A percentile compares a stretch with the other conserved stretches of the same genome.
Evolutionary conservation across 495 filamentous ascomycete species (phyloP).

Genomic region (Trichocladium antarcticum): DNA sequence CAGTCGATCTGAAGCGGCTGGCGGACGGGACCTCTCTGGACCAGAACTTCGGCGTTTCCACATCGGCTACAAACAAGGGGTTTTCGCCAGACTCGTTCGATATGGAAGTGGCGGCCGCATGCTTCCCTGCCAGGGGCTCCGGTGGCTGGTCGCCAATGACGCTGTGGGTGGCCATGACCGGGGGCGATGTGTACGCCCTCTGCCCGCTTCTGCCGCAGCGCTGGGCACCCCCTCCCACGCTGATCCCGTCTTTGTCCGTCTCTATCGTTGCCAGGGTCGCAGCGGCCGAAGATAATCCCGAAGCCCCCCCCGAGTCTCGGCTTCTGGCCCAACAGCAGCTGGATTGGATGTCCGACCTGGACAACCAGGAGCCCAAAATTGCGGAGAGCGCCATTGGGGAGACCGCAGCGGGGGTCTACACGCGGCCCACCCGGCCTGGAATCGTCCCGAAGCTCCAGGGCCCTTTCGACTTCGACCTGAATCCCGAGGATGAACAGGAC

Average conservation of each 20-base stretch:
- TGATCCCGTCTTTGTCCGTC: constrained; percentile 66
- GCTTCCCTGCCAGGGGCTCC: constrained; percentile 65
- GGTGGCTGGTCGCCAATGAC: constrained; percentile 86
- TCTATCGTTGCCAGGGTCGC: constrained; percentile 57
- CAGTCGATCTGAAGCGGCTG: constrained; percentile 72
- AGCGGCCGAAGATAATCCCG: constrained; percentile 46
- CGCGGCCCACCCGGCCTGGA: constrained; percentile 58
- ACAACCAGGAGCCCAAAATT: constrained; percentile 58
- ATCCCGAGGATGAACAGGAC: constrained; percentile 53
- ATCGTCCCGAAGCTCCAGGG: constrained; percentile 72
- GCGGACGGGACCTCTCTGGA: constrained; percentile 65
- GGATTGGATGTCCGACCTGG: constrained; percentile 73
- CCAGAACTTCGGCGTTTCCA: constrained; percentile 62
- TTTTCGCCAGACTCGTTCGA: constrained; percentile 78
- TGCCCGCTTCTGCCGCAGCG: constrained; percentile 74
- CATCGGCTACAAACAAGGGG: constrained; percentile 57
- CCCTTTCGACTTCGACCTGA: constrained; percentile 62
- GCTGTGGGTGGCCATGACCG: constrained; percentile 79
- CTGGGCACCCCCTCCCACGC: constrained; percentile 65
- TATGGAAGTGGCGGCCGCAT: constrained; percentile 79
- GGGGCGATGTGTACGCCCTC: constrained; percentile 81
- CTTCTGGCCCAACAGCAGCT: constrained; percentile 59
- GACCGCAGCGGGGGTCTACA: constrained; percentile 48
- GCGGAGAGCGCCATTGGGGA: constrained; percentile 32
- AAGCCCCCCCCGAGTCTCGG: constrained; percentile 43